Evolutionary conservation across 2,329 filamentous ascomycete species (phyloP).

Genomic region (Elsinoe batatas): DNA sequence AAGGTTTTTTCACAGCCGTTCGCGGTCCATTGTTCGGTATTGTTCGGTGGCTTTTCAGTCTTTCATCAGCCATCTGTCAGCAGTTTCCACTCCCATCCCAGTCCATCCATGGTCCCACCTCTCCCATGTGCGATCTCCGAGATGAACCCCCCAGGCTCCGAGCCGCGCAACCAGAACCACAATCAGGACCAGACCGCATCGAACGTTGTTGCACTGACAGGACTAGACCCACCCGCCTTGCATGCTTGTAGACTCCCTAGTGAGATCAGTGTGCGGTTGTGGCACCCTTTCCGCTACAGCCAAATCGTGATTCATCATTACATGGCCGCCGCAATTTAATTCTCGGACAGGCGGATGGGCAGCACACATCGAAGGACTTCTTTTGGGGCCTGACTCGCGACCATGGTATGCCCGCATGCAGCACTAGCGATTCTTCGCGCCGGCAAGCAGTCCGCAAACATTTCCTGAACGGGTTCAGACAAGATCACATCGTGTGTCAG

Average conservation of each 20-base stretch:
- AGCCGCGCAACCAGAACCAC: too few relatives aligned
- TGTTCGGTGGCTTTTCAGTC: too few relatives aligned
- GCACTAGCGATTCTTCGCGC: not conserved
- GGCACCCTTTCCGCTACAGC: not conserved
- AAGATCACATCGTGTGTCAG: not conserved
- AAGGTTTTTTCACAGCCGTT: not conserved
- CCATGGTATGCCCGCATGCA: not conserved
- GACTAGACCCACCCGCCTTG: too few relatives aligned
- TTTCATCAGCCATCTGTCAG: too few relatives aligned
- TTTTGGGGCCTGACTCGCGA: not conserved
- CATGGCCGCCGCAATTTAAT: slow-evolving; percentile 1
- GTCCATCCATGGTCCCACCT: not conserved
- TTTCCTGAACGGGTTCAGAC: too few relatives aligned
- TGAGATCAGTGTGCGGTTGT: slow-evolving; percentile 1
- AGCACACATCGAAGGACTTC: not conserved
- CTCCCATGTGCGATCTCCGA: not conserved
- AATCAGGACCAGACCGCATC: too few relatives aligned
- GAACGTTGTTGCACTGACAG: too few relatives aligned
- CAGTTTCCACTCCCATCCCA: too few relatives aligned
- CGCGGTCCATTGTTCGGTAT: too few relatives aligned
- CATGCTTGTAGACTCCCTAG: not conserved
- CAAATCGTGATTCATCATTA: not conserved
- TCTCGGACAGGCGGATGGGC: slow-evolving; percentile 3
- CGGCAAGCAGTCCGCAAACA: not conserved
- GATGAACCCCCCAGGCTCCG: too few relatives aligned